A percentile compares a stretch with the other conserved stretches of the same genome.
Evolutionary conservation across 139 green algal species (phyloP).

Genomic region (Chlamydomonas sp.): DNA sequence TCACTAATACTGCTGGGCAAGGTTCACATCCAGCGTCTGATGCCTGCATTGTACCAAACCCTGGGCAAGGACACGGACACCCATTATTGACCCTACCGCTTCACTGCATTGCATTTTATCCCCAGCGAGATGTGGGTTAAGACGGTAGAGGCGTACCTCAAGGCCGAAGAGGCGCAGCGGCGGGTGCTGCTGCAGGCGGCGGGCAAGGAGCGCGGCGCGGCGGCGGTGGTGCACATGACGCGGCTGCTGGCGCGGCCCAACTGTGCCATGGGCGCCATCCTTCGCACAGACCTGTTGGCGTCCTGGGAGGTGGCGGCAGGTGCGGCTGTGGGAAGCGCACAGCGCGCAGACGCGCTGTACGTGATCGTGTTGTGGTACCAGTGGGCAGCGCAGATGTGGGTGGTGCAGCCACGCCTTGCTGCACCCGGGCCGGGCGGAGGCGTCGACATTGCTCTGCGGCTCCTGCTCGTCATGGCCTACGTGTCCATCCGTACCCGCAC

Average conservation of each 20-base stretch:
- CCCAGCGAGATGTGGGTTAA: conserved; percentile 43
- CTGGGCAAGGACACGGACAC: too few species aligned
- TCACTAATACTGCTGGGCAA: not conserved
- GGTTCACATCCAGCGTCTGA: too few species aligned
- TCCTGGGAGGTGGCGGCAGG: conserved; percentile 1
- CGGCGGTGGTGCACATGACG: conserved; percentile 34
- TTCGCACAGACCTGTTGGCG: conserved; percentile 35
- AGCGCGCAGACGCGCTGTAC: too few species aligned
- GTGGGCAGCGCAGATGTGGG: too few species aligned
- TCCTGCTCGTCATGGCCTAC: too few species aligned
- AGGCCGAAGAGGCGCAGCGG: conserved; percentile 31
- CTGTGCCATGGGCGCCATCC: not conserved
- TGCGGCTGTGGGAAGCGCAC: not conserved
- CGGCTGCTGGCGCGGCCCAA: conserved; percentile 33
- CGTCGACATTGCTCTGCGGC: too few species aligned
- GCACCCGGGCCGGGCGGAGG: too few species aligned
- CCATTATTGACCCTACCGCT: too few species aligned
- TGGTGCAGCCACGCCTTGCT: too few species aligned
- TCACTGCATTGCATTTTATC: not conserved
- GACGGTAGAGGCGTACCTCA: conserved; percentile 33
- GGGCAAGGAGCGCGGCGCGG: conserved; percentile 4
- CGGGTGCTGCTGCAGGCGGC: conserved; percentile 28
- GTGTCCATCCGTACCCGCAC: too few species aligned
- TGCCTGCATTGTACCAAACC: too few species aligned
- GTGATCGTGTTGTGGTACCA: not conserved